These are phyloP conservation scores for Cryptococcus sp. DNA, from an alignment of 1,284 basidiomycete species.

Conservation along the genomic window DNA sequence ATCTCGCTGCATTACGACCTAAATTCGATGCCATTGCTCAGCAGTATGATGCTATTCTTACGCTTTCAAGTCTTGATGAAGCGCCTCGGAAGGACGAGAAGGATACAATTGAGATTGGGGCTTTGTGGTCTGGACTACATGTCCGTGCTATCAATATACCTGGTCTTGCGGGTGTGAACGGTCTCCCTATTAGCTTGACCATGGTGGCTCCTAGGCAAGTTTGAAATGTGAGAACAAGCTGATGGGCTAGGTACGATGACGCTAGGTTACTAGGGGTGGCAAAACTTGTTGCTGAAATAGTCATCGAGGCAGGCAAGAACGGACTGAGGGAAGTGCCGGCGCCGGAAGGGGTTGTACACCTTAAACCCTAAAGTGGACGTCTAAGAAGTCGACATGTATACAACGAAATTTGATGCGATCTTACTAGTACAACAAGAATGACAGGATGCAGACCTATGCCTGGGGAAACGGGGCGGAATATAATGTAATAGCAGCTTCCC, in stretches of 20 bases:
- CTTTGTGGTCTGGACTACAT: constrained; percentile 27
- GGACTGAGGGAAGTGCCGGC: neutral
- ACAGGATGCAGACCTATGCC: no score
- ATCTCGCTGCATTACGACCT: constrained; percentile 18
- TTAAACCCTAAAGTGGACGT: neutral
- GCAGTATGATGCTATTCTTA: constrained; percentile 25
- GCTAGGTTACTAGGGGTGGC: no score
- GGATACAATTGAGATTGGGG: constrained; percentile 5
- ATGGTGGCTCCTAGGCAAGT: constrained; percentile 21
- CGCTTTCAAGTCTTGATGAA: constrained; percentile 18
- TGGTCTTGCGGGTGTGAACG: constrained; percentile 18
- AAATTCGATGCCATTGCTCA: constrained; percentile 16
- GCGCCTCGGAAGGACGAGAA: constrained; percentile 6
- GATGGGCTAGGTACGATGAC: no score
- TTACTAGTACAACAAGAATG: no score
- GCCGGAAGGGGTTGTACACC: neutral
- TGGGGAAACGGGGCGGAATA: constrained; percentile 20
- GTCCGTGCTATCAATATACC: constrained; percentile 26
- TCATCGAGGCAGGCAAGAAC: neutral
- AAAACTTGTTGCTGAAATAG: no score
- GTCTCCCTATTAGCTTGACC: constrained; percentile 26
- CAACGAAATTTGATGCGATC: no score
- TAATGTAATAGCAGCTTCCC: constrained; percentile 27
- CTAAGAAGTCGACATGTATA: no score
- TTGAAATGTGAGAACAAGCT: neutral